phyloP scores from a whole-genome alignment of 2,329 filamentous ascomycete genomes.

The Penicillium sp. region DNA sequence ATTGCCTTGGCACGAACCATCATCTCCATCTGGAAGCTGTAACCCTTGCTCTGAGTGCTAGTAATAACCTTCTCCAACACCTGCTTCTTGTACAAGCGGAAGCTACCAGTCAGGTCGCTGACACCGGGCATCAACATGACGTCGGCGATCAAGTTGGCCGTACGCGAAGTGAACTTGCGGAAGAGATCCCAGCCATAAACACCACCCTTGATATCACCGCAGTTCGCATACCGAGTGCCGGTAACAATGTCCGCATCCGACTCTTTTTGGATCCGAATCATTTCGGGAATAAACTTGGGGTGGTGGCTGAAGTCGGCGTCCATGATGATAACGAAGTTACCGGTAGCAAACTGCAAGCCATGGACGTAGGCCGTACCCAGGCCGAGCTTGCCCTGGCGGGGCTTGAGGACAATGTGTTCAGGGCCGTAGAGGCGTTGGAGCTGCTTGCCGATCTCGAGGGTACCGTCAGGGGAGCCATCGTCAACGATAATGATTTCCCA shows the following conservation, averaged over 20 bases:
- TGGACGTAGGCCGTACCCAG: conserved; percentile 96
- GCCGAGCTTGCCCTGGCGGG: conserved; percentile 92
- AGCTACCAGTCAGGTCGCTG: conserved; percentile 92
- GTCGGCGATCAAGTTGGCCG: conserved; percentile 94
- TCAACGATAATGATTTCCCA: conserved; percentile 99
- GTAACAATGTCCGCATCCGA: conserved; percentile 94
- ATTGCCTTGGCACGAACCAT: conserved; percentile 97
- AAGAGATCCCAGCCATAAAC: conserved; percentile 98
- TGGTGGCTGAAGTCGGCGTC: conserved; percentile 99
- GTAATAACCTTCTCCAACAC: conserved; percentile 88
- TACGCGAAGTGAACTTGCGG: conserved; percentile 69
- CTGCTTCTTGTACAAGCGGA: conserved; percentile 88
- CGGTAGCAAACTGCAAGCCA: conserved; percentile 83
- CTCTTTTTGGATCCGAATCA: conserved; percentile 79
- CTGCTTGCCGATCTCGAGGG: conserved; percentile 85
- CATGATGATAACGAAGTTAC: conserved; percentile 99
- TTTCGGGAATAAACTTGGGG: conserved; percentile 96
- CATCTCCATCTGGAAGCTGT: conserved; percentile 99
- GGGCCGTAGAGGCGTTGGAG: conserved; percentile 80
- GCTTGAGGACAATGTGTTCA: conserved; percentile 77
- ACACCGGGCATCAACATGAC: conserved; percentile 91
- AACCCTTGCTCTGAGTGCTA: conserved; percentile 92
- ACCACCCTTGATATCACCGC: conserved; percentile 64
- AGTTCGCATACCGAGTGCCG: conserved; percentile 86
- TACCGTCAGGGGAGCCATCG: conserved; percentile 95